Base-by-base conservation (phyloP, 805 yeast species). In the Wickerhamomyces silvicola region DNA sequence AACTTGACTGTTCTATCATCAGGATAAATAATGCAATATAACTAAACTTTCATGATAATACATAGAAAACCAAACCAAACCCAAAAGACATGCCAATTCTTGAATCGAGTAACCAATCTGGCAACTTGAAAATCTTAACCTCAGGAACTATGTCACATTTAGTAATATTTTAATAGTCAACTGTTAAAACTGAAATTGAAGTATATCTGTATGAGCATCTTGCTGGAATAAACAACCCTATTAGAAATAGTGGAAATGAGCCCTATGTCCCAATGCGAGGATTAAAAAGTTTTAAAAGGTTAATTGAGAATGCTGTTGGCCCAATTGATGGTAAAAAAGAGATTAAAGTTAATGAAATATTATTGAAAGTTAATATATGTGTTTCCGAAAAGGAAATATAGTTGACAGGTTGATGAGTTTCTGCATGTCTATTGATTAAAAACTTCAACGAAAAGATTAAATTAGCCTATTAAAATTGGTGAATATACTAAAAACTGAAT, bases 41-140 rank as follows among this genome's bases (percentile, higher is more conserved):
- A 5, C 22, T 27, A 10, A 46, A 30, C 11, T 33, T 11, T 8
- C 22, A 13, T 7, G 19, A 12, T 1, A 37, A 25, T 7, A 33
- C 1, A 7, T 29, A 41, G 26, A 42, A 45, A 7, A 37, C 18
- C 1, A 37, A 12, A 5, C 48, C 45, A 22, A 45, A 41, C 2
- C 52, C 52, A 22, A 33, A 23, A 2, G 31, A 22, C 2, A 45
- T 8, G 2, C 50, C 52, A 7, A 30, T 17, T 21, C 52, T 33
- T 11, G 52, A 39, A 45, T 33, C 52, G 50, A 46, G 6, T 29
- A 23, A 7, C 32, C 28, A 8, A 36, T 31, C 22, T 46, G 46
- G 4, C 9, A 4, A 9, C 36, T 35, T 7, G 36, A 32, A 3
- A 45, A 25, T 12, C 33, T 28, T 13, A 46, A 9, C 11, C 41